These are phyloP conservation scores for Umbelopsis sp. DNA, from an alignment of 192 early-diverging fungal genomes.

Conservation along the genomic window DNA sequence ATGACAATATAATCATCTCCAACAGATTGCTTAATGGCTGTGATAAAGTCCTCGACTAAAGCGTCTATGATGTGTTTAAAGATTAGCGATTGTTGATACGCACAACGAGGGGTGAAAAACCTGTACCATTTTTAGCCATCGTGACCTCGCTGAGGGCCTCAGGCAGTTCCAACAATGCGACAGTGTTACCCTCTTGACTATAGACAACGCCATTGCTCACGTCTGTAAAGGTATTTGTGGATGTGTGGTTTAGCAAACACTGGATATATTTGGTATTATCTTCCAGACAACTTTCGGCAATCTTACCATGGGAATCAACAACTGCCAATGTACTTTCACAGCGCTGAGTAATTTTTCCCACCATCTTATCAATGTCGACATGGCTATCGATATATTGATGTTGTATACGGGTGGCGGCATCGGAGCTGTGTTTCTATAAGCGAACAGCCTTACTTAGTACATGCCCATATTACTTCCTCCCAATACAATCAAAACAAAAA, in stretches of 20 bases:
- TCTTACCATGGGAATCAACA: conserved; percentile 36
- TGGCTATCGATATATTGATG: conserved; percentile 30
- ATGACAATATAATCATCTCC: conserved; percentile 37
- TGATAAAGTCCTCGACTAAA: conserved; percentile 26
- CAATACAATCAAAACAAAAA: not conserved
- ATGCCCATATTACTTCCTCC: not conserved
- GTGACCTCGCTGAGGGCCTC: conserved; percentile 15
- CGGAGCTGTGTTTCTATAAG: conserved; percentile 23
- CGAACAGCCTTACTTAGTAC: not conserved
- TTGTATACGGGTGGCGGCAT: conserved; percentile 26
- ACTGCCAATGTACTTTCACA: conserved; percentile 30
- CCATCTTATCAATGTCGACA: conserved; percentile 31
- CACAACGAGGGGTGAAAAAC: not conserved
- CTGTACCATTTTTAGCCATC: conserved; percentile 37
- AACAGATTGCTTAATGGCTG: conserved; percentile 19
- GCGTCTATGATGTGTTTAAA: conserved; percentile 20
- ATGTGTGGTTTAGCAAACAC: too few relatives aligned
- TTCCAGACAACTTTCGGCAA: too few relatives aligned
- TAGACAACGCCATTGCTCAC: conserved; percentile 16
- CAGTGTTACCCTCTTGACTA: conserved; percentile 5
- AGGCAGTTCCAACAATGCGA: conserved; percentile 29
- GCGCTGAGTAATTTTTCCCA: conserved; percentile 20
- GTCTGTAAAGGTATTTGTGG: not conserved
- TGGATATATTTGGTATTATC: not conserved
- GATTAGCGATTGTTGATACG: not conserved